Evolutionary conservation across 2,329 filamentous ascomycete species (phyloP).

Genomic region (Thielaviopsis musarum): DNA sequence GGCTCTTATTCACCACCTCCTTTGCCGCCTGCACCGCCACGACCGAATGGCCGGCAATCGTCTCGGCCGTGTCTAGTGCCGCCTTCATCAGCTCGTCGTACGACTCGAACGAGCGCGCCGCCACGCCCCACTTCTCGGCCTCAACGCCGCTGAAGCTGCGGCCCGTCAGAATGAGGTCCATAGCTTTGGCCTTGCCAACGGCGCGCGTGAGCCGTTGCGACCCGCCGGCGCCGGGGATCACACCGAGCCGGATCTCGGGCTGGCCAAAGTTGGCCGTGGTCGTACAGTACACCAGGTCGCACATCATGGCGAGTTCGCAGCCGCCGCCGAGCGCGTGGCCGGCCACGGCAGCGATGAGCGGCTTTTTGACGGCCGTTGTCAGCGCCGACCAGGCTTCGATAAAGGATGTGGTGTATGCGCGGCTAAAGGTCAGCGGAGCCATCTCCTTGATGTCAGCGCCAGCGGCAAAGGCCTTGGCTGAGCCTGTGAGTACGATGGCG

Average conservation of each 20-base stretch:
- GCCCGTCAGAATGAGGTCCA: constrained; percentile 83
- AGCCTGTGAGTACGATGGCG: constrained; percentile 76
- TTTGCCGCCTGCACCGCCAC: constrained; percentile 84
- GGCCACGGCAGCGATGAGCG: constrained; percentile 83
- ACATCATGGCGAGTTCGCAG: constrained; percentile 96
- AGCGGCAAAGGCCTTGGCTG: constrained; percentile 77
- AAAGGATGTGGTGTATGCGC: constrained; percentile 78
- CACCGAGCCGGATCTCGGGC: constrained; percentile 90
- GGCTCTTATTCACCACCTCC: constrained; percentile 98
- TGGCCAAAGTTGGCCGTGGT: constrained; percentile 80
- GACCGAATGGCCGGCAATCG: constrained; percentile 70
- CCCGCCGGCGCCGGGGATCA: constrained; percentile 81
- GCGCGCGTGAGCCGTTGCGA: constrained; percentile 75
- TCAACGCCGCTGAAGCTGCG: constrained; percentile 69
- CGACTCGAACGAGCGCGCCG: constrained; percentile 61
- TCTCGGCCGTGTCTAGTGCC: constrained; percentile 68
- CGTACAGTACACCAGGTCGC: constrained; percentile 85
- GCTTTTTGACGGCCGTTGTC: constrained; percentile 74
- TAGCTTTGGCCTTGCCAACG: constrained; percentile 69
- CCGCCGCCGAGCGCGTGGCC: constrained; percentile 90
- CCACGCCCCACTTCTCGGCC: constrained; percentile 80
- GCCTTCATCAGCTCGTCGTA: constrained; percentile 71
- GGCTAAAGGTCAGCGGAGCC: constrained; percentile 75
- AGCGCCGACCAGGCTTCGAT: constrained; percentile 90
- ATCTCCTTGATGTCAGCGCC: constrained; percentile 99